These are phyloP conservation scores for Colletotrichum scovillei DNA, from an alignment of 2,329 filamentous ascomycete genomes.

Conservation along the genomic window DNA sequence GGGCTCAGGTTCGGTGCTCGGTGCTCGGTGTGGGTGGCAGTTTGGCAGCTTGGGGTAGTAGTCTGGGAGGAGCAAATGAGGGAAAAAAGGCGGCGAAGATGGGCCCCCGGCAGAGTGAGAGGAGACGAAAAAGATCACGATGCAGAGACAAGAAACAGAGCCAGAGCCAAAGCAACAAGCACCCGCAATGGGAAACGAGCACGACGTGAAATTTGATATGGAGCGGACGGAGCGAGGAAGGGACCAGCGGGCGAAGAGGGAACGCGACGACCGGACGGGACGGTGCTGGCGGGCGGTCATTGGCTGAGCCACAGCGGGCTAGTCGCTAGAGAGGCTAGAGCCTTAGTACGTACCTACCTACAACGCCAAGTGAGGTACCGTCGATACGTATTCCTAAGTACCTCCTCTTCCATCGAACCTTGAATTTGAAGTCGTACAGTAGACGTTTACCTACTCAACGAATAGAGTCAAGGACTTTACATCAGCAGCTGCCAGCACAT, in stretches of 20 bases:
- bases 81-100: neutral
- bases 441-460: too few relatives aligned
- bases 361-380: too few relatives aligned
- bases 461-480: neutral
- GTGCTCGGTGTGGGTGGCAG: constrained; percentile 3
- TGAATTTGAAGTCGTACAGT: too few relatives aligned
- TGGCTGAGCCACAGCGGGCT: constrained; percentile 10
- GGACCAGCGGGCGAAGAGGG: constrained; percentile 8
- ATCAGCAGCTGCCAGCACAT: constrained; percentile 7
- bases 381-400: too few relatives aligned
- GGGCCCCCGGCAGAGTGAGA: neutral
- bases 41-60: neutral
- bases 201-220: constrained; percentile 32
- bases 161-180: neutral
- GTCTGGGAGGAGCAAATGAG: neutral
- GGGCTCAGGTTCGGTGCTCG: too few relatives aligned
- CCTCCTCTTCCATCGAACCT: too few relatives aligned
- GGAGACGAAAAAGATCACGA: constrained; percentile 3
- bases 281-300: constrained; percentile 27
- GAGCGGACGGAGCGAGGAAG: constrained; percentile 21
- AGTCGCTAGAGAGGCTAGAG: neutral
- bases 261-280: constrained; percentile 6
- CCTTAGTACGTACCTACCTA: too few relatives aligned
- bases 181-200: constrained; percentile 17
- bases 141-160: constrained; percentile 2